Evolutionary conservation across 2,329 filamentous ascomycete genomes (phyloP), one percentile per base, ranked within the genome.

Genomic region (Aschersonia sp.): DNA sequence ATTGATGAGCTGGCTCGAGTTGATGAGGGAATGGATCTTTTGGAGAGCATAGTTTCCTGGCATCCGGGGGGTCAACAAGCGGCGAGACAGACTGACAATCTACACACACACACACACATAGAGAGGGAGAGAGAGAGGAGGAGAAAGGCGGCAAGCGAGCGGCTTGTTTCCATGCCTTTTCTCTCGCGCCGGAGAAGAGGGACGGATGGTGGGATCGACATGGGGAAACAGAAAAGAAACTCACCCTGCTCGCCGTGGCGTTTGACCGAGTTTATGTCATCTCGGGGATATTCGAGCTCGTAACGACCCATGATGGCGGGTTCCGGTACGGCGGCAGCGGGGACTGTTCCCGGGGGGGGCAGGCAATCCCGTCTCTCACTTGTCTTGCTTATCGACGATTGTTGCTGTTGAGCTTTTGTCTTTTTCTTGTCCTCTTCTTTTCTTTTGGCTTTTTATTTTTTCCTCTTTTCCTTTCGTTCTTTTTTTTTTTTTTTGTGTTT

Each of bases 1-100:
- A 65, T 94, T 82, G 12, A 92, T 72, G 45, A 94, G 74, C 39
- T 77, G 79, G n/a, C 76, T 76, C 22, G 71, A 71, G 64, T 90
- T 88, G 64, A 94, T 70, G 57, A 94, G 83, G 49, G 65, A 61
- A 62, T 94, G 84, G 58, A 94, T 86, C 6, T 79, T 77, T 44
- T 77, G 70, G 45, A 83, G 73, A 48, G 86, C 79, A 59, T 94
- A 94, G 45, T 73, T 73, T 45, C 77, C 83, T 87, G 46, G 29
- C 5, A 12, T 44, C 40, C 40, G 48, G 22, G 44, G 41, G 30
- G 10, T 41, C 8, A 37, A 22, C 22, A 22, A 22, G 22, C 22
- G 22, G 22, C 22, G 22, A 22, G 22, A 22, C 22, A 22, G 22
- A 22, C 22, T 22, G 22, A 22, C 22, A 22, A 2, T 22, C 52